Percentiles rank a stretch among this genome's conserved stretches.
Evolutionary conservation across 1,284 basidiomycete genomes (phyloP).

Genomic region (Ganoderma lucidum): DNA sequence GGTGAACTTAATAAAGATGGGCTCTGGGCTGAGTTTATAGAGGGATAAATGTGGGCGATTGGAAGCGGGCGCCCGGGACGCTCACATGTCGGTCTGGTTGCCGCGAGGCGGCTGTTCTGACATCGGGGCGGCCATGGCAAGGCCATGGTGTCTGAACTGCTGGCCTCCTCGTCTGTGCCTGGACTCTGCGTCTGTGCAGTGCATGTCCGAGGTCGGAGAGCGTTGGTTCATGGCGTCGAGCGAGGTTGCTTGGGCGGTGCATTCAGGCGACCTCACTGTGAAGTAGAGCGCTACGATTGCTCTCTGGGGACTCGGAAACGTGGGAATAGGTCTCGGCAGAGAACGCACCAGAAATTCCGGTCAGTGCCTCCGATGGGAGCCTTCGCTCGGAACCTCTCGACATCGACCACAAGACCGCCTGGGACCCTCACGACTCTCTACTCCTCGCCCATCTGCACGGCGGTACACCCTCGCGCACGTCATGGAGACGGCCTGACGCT

Average conservation of each 20-base stretch:
- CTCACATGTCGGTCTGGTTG: constrained; percentile 16
- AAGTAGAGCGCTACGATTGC: not conserved
- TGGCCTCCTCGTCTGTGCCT: not conserved
- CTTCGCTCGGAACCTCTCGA: not conserved
- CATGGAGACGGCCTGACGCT: not conserved
- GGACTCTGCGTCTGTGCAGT: not conserved
- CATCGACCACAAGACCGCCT: not conserved
- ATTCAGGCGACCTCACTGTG: not conserved
- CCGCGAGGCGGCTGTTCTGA: constrained; percentile 11
- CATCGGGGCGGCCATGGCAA: no score
- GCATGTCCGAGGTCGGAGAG: no score
- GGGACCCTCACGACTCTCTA: not conserved
- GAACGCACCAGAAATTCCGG: not conserved
- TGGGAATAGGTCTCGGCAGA: constrained; percentile 1
- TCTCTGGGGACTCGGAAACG: constrained; percentile 5
- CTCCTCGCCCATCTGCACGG: not conserved
- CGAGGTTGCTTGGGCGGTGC: not conserved
- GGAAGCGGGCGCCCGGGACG: constrained; percentile 7
- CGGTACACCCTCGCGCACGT: no score
- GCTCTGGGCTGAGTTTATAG: constrained; percentile 8
- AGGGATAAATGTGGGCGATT: not conserved
- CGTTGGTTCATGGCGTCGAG: not conserved
- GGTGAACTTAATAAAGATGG: not conserved
- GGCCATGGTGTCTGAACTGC: not conserved
- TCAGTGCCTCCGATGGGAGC: not conserved